Evolutionary conservation across 176 grass and related monocot species (phyloP).

Genomic region (Panicum miliaceum): DNA sequence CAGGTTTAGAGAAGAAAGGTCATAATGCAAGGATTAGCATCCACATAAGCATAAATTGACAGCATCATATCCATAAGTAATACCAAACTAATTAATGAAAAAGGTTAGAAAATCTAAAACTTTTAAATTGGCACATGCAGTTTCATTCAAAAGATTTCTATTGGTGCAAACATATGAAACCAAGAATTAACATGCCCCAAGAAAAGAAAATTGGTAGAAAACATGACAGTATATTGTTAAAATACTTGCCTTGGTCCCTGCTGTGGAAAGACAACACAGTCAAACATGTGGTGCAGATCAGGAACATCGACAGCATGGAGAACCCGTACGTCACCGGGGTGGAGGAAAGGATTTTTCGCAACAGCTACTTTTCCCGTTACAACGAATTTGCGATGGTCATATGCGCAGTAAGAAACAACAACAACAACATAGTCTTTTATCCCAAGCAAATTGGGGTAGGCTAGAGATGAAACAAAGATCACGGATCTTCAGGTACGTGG

Average conservation of each 20-base stretch:
- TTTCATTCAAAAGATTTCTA: slow-evolving; percentile 2
- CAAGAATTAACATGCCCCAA: background rate
- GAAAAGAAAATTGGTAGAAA: slow-evolving; percentile 1
- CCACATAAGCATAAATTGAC: background rate
- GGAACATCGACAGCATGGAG: slow-evolving; percentile 78
- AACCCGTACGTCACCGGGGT: slow-evolving; percentile 80
- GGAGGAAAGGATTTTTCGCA: slow-evolving; percentile 92
- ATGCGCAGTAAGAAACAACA: slow-evolving; percentile 50
- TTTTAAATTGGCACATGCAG: background rate
- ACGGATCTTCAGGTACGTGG: too few relatives aligned
- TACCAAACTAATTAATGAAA: background rate
- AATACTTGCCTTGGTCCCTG: slow-evolving; percentile 68
- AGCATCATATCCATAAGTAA: slow-evolving; percentile 17
- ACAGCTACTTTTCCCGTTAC: slow-evolving; percentile 65
- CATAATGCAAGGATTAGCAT: slow-evolving; percentile 16
- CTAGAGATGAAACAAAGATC: too few relatives aligned
- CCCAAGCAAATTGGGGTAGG: too few relatives aligned
- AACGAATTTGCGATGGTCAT: slow-evolving; percentile 4
- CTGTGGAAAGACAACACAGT: slow-evolving; percentile 97
- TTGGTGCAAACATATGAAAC: background rate
- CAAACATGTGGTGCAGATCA: slow-evolving; percentile 77
- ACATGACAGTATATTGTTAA: slow-evolving; percentile 4
- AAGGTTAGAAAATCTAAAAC: background rate
- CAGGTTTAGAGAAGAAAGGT: slow-evolving; percentile 2
- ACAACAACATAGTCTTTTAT: too few relatives aligned